Conservation (phyloP, 768 basidiomycete species). For the Cystobasidium ongulense region DNA sequence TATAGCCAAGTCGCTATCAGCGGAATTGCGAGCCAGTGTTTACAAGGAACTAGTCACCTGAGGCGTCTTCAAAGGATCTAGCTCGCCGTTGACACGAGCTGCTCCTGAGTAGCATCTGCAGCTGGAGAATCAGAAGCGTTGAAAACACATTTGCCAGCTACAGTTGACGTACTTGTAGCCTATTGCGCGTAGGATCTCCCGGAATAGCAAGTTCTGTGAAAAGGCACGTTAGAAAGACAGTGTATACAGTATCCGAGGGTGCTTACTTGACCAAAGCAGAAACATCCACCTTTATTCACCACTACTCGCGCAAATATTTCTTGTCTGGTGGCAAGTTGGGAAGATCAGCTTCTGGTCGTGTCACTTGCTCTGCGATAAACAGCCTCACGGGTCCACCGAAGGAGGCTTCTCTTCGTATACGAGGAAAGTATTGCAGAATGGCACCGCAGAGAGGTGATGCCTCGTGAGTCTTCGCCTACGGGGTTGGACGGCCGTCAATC, state of each 20-base stretch:
- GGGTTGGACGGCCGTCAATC: neutral
- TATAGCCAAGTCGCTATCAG: too few species aligned
- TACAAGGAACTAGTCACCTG: neutral
- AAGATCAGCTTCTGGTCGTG: neutral
- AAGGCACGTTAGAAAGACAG: neutral
- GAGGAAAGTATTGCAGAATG: neutral
- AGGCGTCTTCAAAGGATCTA: neutral
- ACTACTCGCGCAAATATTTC: neutral
- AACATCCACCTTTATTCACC: neutral
- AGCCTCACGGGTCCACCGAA: neutral
- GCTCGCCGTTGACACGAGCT: neutral
- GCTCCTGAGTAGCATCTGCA: conserved; percentile 3
- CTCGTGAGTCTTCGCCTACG: neutral
- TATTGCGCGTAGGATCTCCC: conserved; percentile 3
- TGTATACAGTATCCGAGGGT: neutral
- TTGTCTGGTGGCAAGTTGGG: neutral
- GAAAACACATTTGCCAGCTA: neutral
- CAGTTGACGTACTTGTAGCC: neutral
- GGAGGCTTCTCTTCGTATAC: neutral
- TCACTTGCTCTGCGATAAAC: neutral
- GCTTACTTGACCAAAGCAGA: conserved; percentile 7
- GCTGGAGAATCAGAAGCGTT: neutral
- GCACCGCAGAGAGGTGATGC: neutral
- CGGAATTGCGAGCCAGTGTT: neutral
- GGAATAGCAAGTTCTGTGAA: conserved; percentile 1